Base-by-base conservation (phyloP, 345 rosid species). In the Sisymbrium altissimum region DNA sequence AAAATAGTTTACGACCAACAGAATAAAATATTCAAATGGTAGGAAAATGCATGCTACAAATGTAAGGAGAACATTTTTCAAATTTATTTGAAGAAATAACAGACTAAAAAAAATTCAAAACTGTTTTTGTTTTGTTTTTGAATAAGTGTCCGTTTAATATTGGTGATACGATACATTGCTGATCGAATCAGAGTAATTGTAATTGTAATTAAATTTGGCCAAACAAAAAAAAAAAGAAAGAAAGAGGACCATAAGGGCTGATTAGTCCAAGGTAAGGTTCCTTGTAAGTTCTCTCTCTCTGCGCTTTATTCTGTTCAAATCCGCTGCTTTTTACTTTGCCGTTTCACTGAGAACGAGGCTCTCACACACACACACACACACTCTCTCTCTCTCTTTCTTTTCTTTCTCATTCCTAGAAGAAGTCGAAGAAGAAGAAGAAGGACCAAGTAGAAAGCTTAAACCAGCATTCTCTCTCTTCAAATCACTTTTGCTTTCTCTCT, bases 291-390 rank as follows among this genome's bases (percentile, higher is more conserved):
- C 66, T 72, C 64, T 70, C 59, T 55, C 76, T 62, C 29, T 76
- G 70, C 90, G 77, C 97, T 94, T 91, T 91, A 89, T 84, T 87
- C 92, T 86, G 92, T 89, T 87, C 90, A 88, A 89, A 86, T 79
- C 79, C 69, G 57, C 48, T 73, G 68, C 77, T 77, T 77, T 27
- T 77, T 68, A 71, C 90, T 85, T 86, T 82, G 86, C 82, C 80
- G 91, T 85, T 84, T 83, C 80, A 77, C 87, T 83, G 82, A 89
- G 90, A 88, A 87, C 97, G 92, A 88, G 92, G 90, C 90, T 74
- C 71, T 57, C n/a, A n/a, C n/a, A n/a, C n/a, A n/a, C 80, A 60
- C 68, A 70, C 81, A 49, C 49, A 61, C 80, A 60, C 68, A 68
- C 82, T 52, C 13, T 66, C 50, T 61, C 15, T 55, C 43, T 66